phyloP scores from a whole-genome alignment of 106 monocot species.

The Phalaenopsis equestris region DNA sequence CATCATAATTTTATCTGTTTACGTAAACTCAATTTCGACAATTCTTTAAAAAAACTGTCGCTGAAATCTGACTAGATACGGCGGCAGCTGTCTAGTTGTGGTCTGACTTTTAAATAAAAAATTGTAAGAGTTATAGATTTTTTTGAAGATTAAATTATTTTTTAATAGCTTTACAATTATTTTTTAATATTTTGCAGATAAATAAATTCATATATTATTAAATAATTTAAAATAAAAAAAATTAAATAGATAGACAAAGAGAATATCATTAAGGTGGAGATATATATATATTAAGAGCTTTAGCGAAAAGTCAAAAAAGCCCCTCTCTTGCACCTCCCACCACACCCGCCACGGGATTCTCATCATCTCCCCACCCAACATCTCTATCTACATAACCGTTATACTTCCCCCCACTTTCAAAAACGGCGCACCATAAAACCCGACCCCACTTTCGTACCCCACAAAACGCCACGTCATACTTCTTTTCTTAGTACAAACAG shows the following conservation, averaged over 20 bases:
- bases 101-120: too few relatives aligned
- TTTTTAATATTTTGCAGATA: too few relatives aligned
- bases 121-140: too few relatives aligned
- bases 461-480: neutral
- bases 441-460: neutral
- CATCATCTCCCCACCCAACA: neutral
- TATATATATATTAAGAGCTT: neutral
- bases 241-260: neutral
- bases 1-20: too few relatives aligned
- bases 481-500: neutral
- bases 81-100: too few relatives aligned
- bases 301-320: neutral
- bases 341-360: neutral
- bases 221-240: neutral
- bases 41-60: too few relatives aligned
- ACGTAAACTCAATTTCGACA: too few relatives aligned
- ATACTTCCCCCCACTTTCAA: neutral
- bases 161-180: too few relatives aligned
- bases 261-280: neutral
- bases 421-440: conserved; percentile 4
- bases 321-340: neutral
- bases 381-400: conserved; percentile 7
- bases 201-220: too few relatives aligned
- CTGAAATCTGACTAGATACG: too few relatives aligned
- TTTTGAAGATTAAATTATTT: too few relatives aligned